phyloP scores from a whole-genome alignment of 179 eudicot species.

The Amaranthus tricolor region DNA sequence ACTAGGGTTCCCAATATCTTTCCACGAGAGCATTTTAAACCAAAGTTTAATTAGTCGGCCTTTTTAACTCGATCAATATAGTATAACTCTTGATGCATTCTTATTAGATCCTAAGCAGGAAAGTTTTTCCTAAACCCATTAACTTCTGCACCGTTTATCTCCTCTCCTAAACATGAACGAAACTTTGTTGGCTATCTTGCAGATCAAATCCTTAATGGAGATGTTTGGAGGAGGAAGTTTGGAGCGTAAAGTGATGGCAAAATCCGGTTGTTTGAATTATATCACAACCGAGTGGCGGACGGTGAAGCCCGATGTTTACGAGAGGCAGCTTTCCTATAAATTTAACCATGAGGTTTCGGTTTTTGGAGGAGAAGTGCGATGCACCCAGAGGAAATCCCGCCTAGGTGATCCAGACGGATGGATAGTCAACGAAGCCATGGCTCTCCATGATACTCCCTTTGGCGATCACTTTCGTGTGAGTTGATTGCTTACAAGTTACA shows the following conservation, averaged over 20 bases:
- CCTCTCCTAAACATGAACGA: background rate
- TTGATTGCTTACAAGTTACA: background rate
- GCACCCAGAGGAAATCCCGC: slow-evolving; percentile 64
- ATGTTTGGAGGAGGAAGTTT: slow-evolving; percentile 70
- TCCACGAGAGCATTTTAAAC: no score
- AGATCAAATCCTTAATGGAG: slow-evolving; percentile 60
- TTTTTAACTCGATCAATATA: no score
- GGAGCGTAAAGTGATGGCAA: slow-evolving; percentile 68
- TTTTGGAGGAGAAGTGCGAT: slow-evolving; percentile 74
- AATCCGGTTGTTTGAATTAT: slow-evolving; percentile 62
- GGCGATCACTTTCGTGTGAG: slow-evolving; percentile 72
- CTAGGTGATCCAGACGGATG: slow-evolving; percentile 46
- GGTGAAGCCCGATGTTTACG: slow-evolving; percentile 45
- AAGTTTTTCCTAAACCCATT: background rate
- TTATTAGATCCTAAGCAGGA: no score
- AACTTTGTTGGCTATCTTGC: slow-evolving; percentile 17
- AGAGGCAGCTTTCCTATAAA: slow-evolving; percentile 62
- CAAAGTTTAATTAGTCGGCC: no score
- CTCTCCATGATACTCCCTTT: slow-evolving; percentile 65
- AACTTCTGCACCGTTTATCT: background rate
- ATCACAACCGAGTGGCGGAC: slow-evolving; percentile 61
- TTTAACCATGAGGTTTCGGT: slow-evolving; percentile 60
- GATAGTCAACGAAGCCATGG: slow-evolving; percentile 65
- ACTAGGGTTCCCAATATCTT: no score
- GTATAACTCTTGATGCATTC: no score